Base-by-base conservation (phyloP, 2,329 filamentous ascomycete genomes). In the Fusarium burgessii region DNA sequence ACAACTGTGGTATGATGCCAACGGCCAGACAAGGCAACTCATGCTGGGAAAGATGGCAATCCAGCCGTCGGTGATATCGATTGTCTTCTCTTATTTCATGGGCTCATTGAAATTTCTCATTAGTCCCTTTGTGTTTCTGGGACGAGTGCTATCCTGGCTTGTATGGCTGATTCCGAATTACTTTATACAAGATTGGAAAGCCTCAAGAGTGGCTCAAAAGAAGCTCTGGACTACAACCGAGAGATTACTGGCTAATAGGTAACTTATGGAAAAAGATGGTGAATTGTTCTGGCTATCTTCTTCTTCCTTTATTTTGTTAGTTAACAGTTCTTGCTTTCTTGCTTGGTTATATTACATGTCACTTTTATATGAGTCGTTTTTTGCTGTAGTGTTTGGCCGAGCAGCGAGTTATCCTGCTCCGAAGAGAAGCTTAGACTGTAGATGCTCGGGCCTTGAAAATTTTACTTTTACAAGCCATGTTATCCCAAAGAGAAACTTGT, bases 1-100 rank as follows among this genome's bases (percentile, higher is more conserved):
- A 52, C 10, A 68, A 5, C 68, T 79, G 14, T 82, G 80, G 80
- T 25, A 75, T 14, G 51, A 64, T 38, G 79, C 74, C 9, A 82
- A 82, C 50, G 70, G 72, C 18, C 35, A 74, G 38, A 79, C 79
- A n/a, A 70, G 75, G 58, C 59, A 49, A n/a, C 74, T 79, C 35
- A 68, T 80, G 66, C 52, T 80, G 20, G 56, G 46, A 25, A 38
- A 69, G 17, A 56, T 51, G 20, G 59, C 60, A 15, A 60, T 59
- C 14, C 43, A 41, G 4, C 18, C 38, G 6, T 61, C 60, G 29
- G 65, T 55, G 54, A 29, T 58, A 46, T 47, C 62, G 15, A 51
- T 23, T 40, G 35, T 18, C 3, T 8, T 15, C 33, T 51, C 33
- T 27, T 51, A 51, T 38, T 40, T 25, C 25, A 38, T 13, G 15